These are phyloP conservation scores for Phytophthora hybrid DNA, from an alignment of 352 stramenopile genomes.

Conservation along the genomic window DNA sequence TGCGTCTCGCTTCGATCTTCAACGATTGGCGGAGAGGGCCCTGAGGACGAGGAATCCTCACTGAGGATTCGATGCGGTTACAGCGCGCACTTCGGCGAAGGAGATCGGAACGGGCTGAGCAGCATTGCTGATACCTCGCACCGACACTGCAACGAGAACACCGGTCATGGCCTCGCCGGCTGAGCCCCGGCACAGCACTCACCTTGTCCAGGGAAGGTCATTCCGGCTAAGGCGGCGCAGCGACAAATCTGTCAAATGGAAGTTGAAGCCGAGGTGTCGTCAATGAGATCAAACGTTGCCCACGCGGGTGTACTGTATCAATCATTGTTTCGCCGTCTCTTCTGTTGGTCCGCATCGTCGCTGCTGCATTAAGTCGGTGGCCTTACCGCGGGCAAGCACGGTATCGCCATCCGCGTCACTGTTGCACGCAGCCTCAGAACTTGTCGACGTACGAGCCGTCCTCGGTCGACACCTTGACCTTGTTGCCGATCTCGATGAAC, in stretches of 20 bases:
- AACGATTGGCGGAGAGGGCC: constrained; percentile 26
- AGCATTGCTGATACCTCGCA: constrained; percentile 6
- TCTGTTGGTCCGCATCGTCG: constrained; percentile 10
- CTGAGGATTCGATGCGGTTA: constrained; percentile 9
- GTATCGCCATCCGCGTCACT: no score
- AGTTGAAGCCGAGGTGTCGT: constrained; percentile 8
- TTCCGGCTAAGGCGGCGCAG: not conserved
- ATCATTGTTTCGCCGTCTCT: constrained; percentile 9
- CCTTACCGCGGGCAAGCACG: not conserved
- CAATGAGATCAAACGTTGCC: constrained; percentile 19
- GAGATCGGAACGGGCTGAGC: not conserved
- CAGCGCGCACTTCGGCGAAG: constrained; percentile 11
- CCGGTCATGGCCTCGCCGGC: no score
- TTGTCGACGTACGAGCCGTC: constrained; percentile 86
- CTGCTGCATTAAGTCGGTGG: not conserved
- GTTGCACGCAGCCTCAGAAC: constrained; percentile 38
- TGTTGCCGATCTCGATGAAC: constrained; percentile 83
- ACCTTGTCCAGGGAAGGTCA: not conserved
- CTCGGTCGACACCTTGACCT: constrained; percentile 78
- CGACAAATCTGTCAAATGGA: constrained; percentile 16
- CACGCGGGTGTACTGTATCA: constrained; percentile 3
- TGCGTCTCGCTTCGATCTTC: constrained; percentile 12
- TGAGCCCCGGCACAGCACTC: no score
- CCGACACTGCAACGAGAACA: not conserved
- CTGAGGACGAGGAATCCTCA: constrained; percentile 22